These are phyloP conservation scores for Lachancea quebecensis DNA, from an alignment of 805 yeast species.

Conservation along the genomic window DNA sequence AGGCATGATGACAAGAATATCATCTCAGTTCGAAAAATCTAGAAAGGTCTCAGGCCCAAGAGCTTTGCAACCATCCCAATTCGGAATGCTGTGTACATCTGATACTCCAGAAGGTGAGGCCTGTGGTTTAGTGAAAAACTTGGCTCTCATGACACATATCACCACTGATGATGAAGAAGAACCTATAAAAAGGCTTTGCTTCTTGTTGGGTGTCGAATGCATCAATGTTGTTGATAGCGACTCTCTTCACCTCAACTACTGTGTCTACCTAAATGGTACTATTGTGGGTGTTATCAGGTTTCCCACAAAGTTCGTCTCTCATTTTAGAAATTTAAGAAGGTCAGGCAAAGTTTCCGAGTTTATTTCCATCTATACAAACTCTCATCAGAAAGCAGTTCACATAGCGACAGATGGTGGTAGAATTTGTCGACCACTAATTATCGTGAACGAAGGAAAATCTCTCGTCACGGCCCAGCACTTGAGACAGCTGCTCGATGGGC, in stretches of 20 bases:
- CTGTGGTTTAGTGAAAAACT: conserved; percentile 94
- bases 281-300: conserved; percentile 82
- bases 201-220: conserved; percentile 82
- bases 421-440: conserved; percentile 92
- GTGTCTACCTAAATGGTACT: conserved; percentile 91
- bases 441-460: conserved; percentile 66
- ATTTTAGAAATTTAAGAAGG: conserved; percentile 76
- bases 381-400: conserved; percentile 88
- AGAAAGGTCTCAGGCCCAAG: conserved; percentile 98
- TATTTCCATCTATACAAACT: conserved; percentile 82
- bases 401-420: conserved; percentile 99
- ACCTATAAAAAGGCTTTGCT: conserved; percentile 74
- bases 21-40: conserved; percentile 97
- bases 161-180: conserved; percentile 97
- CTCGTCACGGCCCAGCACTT: conserved; percentile 71
- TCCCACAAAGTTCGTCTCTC: conserved; percentile 73
- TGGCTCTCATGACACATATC: conserved; percentile 97
- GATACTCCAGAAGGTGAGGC: conserved; percentile 99
- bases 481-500: conserved; percentile 52
- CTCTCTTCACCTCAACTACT: conserved; percentile 71
- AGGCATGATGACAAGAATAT: conserved; percentile 99
- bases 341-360: conserved; percentile 81
- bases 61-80: conserved; percentile 97
- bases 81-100: conserved; percentile 97
- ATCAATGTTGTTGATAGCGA: conserved; percentile 76